A percentile compares a stretch with the other conserved stretches of the same genome.
phyloP scores from a whole-genome alignment of 1,284 basidiomycete genomes.

The Fistulinella cinereoalba region DNA sequence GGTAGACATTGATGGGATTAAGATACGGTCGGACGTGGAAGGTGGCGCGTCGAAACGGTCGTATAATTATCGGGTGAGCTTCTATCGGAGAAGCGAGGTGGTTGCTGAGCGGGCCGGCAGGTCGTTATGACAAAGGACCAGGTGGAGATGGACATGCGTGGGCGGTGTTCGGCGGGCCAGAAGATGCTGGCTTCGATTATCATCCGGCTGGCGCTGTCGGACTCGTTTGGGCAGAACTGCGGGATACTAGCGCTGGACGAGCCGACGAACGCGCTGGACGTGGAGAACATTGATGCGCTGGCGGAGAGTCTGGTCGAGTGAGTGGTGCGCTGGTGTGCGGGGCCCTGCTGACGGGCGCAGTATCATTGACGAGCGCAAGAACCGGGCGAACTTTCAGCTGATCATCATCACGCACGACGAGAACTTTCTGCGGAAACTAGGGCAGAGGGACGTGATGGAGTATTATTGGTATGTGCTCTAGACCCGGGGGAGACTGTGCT shows the following conservation, averaged over 20 bases:
- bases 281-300: constrained; percentile 94
- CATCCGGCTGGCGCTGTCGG: constrained; percentile 95
- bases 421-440: constrained; percentile 79
- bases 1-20: constrained; percentile 95
- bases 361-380: constrained; percentile 89
- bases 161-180: constrained; percentile 96
- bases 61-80: constrained; percentile 94
- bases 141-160: constrained; percentile 99
- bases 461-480: constrained; percentile 80
- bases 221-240: constrained; percentile 96
- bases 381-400: constrained; percentile 92
- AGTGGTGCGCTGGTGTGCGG: constrained; percentile 32
- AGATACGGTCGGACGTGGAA: constrained; percentile 92
- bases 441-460: constrained; percentile 85
- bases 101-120: constrained; percentile 41
- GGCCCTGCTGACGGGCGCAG: constrained; percentile 39
- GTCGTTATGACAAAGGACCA: constrained; percentile 99
- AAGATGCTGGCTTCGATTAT: constrained; percentile 99
- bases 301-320: constrained; percentile 91
- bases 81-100: constrained; percentile 6
- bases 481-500: no score
- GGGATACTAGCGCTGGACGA: constrained; percentile 98
- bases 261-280: constrained; percentile 96
- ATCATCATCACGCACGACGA: constrained; percentile 98
- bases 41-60: constrained; percentile 81